Evolutionary conservation across 305 asterid species (phyloP).

Genomic region (Rubia balearica): DNA sequence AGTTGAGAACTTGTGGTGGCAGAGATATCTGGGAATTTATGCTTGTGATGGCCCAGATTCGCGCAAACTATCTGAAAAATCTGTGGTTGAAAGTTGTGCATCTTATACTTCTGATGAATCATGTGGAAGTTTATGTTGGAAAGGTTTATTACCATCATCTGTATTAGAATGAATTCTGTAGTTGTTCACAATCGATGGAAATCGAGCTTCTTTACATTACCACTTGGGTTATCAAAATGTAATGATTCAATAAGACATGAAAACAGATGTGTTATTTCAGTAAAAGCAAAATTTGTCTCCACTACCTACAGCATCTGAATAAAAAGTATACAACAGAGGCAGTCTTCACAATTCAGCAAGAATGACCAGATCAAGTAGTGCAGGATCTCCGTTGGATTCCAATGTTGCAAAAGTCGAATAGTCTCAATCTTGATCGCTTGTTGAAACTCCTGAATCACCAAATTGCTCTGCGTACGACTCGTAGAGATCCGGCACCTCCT

Average conservation of each 20-base stretch:
- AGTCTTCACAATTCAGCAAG: neutral
- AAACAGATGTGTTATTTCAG: neutral
- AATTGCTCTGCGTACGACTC: neutral
- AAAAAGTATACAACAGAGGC: neutral
- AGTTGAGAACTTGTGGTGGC: too few relatives aligned
- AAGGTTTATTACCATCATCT: neutral
- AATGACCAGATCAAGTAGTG: neutral
- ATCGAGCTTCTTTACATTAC: neutral
- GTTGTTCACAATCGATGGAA: neutral
- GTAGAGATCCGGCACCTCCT: slow-evolving; percentile 20
- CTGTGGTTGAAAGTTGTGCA: too few relatives aligned
- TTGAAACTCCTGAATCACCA: neutral
- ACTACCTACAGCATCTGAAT: neutral
- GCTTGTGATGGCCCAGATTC: neutral
- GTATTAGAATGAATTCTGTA: neutral
- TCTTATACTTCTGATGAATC: neutral
- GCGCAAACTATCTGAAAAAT: too few relatives aligned
- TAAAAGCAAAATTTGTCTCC: neutral
- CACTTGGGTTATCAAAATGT: neutral
- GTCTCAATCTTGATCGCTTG: neutral
- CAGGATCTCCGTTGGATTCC: too few relatives aligned
- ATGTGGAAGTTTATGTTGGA: neutral
- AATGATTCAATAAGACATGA: neutral
- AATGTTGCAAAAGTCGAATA: too few relatives aligned
- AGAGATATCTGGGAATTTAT: too few relatives aligned